Evolutionary conservation across 208 protist species (phyloP), one percentile per base, ranked within the genome.

Genomic region (Crithidia acanthocephali): DNA sequence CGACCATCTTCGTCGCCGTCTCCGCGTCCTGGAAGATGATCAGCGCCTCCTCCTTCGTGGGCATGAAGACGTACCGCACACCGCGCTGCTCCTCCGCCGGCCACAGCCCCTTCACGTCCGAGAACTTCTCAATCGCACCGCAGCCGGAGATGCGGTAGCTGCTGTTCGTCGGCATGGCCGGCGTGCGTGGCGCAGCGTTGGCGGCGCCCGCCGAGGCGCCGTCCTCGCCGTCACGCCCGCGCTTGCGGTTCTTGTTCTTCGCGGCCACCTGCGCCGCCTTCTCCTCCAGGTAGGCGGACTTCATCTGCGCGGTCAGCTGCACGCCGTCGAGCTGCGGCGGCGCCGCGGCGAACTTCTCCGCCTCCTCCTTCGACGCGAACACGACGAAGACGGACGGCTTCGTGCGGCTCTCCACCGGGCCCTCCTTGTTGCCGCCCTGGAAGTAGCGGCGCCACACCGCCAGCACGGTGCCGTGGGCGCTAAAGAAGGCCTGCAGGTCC

Each of bases 381-480:
- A 96, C 91, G 33, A 96, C 88, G 78, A 96, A 96, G 32, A 90
- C 83, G 37, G 88, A 94, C 4, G 86, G 88, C 83, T 96, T 96
- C 35, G 76, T 81, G 76, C 86, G 83, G 65, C 65, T 83, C 73
- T 86, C 85, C 11, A 68, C 75, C 45, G 62, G 60, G 2, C 77
- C 79, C 37, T 88, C 81, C 77, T 92, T 95, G 70, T 79, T 84
- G 33, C 76, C 77, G n/a, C 76, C 76, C 61, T 73, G 74, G 66
- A 90, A 91, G 80, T 92, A 91, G 70, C 91, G 91, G 57, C 91
- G 87, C 91, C 91, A 96, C 37, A 96, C 81, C 32, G 91, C 91
- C 51, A 87, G 79, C 57, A 96, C 92, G 18, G 57, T 93, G 59
- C 89, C 92, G 74, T 88, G 64, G 60, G 84, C 30, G 20, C 67